A percentile compares a stretch with the other conserved stretches of the same genome.
Conservation (phyloP, 345 rosid species). For the Nephelium lappaceum region DNA sequence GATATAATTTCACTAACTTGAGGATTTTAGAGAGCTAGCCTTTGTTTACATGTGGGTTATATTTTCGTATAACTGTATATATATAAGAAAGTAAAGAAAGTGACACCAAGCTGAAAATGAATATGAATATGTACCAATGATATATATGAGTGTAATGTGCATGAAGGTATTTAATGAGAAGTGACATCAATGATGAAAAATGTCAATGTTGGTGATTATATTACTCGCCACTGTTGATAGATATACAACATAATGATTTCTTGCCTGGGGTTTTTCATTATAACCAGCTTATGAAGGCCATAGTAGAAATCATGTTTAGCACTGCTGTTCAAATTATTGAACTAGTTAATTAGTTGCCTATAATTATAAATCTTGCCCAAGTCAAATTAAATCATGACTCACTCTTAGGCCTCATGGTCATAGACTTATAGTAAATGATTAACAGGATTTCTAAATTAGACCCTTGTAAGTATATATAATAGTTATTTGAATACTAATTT, state of each 20-base stretch:
- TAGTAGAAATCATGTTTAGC: constrained; percentile 13
- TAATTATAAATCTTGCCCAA: neutral
- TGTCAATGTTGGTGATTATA: constrained; percentile 3
- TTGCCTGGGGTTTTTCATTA: constrained; percentile 19
- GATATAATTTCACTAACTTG: too few relatives aligned
- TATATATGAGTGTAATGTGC: neutral
- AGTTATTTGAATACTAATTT: too few relatives aligned
- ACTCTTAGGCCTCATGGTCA: neutral
- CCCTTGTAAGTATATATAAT: neutral
- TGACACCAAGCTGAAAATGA: too few relatives aligned
- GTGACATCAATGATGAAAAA: neutral
- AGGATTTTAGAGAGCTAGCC: too few relatives aligned
- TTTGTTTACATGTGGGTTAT: too few relatives aligned
- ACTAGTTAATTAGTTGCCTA: neutral
- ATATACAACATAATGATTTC: constrained; percentile 12
- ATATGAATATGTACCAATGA: too few relatives aligned
- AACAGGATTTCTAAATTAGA: neutral
- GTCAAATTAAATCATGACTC: neutral
- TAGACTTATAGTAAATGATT: neutral
- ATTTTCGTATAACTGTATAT: too few relatives aligned
- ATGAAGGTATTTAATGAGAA: neutral
- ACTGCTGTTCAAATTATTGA: neutral
- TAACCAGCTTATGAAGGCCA: constrained; percentile 11
- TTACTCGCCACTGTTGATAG: neutral
- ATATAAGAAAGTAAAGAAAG: too few relatives aligned